Evolutionary conservation across 129 eudicot genomes (phyloP).

Genomic region (Flaveria bidentis): DNA sequence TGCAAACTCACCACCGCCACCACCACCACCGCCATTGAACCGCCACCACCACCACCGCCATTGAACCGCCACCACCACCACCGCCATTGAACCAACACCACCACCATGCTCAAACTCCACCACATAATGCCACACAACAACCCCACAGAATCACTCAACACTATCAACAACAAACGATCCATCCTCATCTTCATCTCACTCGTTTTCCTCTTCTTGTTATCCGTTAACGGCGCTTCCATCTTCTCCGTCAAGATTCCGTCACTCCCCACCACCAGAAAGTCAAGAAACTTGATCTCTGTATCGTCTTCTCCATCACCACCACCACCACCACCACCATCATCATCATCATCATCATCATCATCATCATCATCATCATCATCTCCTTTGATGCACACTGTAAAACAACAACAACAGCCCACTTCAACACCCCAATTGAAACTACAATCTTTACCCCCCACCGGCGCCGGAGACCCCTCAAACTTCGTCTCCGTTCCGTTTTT

Average conservation of each 20-base stretch:
- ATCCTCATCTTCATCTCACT: constrained; percentile 47
- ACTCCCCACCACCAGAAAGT: constrained; percentile 33
- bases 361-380: constrained; percentile 20
- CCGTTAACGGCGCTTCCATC: constrained; percentile 50
- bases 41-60: constrained; percentile 9
- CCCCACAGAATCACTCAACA: constrained; percentile 3
- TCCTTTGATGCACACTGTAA: constrained; percentile 24
- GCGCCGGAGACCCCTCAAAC: constrained; percentile 43
- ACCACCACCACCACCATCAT: too few relatives aligned
- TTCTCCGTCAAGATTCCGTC: constrained; percentile 53
- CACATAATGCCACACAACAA: neutral
- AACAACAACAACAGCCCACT: constrained; percentile 13
- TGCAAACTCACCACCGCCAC: constrained; percentile 25
- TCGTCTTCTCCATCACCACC: constrained; percentile 12
- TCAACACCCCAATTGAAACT: constrained; percentile 21
- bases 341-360: constrained; percentile 31
- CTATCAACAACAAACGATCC: constrained; percentile 30
- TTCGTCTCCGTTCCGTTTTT: constrained; percentile 28
- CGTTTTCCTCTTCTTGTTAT: constrained; percentile 43
- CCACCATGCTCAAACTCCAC: neutral
- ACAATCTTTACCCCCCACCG: constrained; percentile 14
- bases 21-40: neutral
- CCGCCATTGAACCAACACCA: constrained; percentile 3
- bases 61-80: constrained; percentile 5
- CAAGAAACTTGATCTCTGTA: constrained; percentile 48